phyloP scores from a whole-genome alignment of 2,329 filamentous ascomycete species.

The Saccharata proteae region DNA sequence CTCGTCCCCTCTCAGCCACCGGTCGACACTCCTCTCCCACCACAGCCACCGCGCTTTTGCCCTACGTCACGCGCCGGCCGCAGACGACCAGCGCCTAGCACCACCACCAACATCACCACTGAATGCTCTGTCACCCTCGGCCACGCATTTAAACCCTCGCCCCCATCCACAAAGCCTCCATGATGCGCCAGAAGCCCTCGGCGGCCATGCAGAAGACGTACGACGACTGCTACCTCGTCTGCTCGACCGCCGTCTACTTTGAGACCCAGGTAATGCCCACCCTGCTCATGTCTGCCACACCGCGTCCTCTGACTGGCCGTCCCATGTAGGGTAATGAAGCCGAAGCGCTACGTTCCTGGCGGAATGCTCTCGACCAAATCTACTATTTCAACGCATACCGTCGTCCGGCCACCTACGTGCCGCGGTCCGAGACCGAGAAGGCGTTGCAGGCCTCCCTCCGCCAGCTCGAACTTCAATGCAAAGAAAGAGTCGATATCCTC shows the following conservation, averaged over 20 bases:
- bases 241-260: slow-evolving; percentile 92
- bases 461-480: slow-evolving; percentile 80
- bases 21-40: no score
- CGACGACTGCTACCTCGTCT: slow-evolving; percentile 89
- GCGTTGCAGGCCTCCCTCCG: slow-evolving; percentile 70
- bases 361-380: slow-evolving; percentile 75
- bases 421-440: slow-evolving; percentile 71
- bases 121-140: no score
- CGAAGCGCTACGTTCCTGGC: slow-evolving; percentile 87
- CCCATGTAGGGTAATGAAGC: slow-evolving; percentile 65
- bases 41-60: slow-evolving; percentile 2
- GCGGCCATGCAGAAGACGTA: slow-evolving; percentile 91
- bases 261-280: slow-evolving; percentile 62
- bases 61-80: slow-evolving; percentile 6
- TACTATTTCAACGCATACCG: slow-evolving; percentile 73
- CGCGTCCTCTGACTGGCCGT: slow-evolving; percentile 5
- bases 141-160: no score
- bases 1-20: no score
- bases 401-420: slow-evolving; percentile 54
- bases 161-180: slow-evolving; percentile 17
- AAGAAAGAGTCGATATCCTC: slow-evolving; percentile 80
- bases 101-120: slow-evolving; percentile 1
- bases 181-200: slow-evolving; percentile 49
- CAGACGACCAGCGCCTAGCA: no score
- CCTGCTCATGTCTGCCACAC: slow-evolving; percentile 1